Base-by-base conservation (phyloP, 2,329 filamentous ascomycete species). In the Penicillium hordei region DNA sequence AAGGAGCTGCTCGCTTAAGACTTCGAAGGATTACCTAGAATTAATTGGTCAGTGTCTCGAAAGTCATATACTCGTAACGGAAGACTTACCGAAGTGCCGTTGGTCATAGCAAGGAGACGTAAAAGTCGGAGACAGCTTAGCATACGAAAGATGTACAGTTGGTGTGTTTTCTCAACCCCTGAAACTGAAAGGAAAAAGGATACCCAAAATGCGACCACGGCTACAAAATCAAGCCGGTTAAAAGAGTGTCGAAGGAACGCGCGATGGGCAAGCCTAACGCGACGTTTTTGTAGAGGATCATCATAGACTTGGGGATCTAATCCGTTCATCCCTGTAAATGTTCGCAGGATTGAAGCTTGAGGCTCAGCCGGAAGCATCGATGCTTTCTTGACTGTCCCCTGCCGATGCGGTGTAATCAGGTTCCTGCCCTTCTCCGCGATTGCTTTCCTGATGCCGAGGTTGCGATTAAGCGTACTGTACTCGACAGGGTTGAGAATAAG, bases 211-310 rank as follows among this genome's bases (percentile, higher is more conserved):
- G 93, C 89, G n/a, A 94, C 82, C 8, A 99, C 89, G 1, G 94
- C 95, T 52, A 99, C 81, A 73, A 97, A 97, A 72, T 99, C 94
- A 12, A 97, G 83, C 52, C 94, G 86, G 71, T 97, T 97, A 78
- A 99, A 99, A 0, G 91, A 93, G 74, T 99, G 94, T 17, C 94
- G 87, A 55, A 99, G 78, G 73, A 97, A 97, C 1, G 94, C 95
- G 61, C 94, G 86, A 52, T 94, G 88, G 17, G 95, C 93, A 54
- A 99, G 83, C 63, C 96, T 89, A 65, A 89, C 83, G 60, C 93
- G 87, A 72, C 94, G 91, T 65, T 93, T 89, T 61, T 96, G 79
- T 83, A 90, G 62, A 81, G 82, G 69, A 82, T 94, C 75, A 76
- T 85, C 72, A 75, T 86, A 68, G 76, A 81, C 63, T 50, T 81